These are phyloP conservation scores for Thermothielavioides terrestris DNA, from an alignment of 495 filamentous ascomycete genomes.

Conservation along the genomic window DNA sequence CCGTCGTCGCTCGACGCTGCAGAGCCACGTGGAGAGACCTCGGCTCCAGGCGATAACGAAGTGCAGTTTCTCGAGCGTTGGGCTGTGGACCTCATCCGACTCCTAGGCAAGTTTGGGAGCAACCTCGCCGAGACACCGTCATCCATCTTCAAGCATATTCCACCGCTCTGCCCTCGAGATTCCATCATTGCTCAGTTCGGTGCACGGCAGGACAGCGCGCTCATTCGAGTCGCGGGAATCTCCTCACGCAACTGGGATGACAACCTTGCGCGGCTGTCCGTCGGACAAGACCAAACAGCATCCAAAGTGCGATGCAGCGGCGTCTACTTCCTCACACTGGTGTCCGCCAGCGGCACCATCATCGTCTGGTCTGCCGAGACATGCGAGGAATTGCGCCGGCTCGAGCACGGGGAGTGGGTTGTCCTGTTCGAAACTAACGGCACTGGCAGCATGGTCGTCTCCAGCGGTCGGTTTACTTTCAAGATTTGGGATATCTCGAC, in stretches of 20 bases:
- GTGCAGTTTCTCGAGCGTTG: background rate
- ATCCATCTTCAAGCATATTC: slow-evolving; percentile 1
- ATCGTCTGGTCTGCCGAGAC: background rate
- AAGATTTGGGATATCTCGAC: slow-evolving; percentile 2
- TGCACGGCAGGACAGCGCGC: background rate
- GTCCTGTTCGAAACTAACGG: background rate
- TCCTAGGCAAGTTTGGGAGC: background rate
- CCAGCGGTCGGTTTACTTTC: background rate
- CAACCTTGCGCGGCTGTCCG: background rate
- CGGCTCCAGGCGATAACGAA: background rate
- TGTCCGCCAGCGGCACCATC: background rate
- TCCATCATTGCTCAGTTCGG: background rate
- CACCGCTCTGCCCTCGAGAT: background rate
- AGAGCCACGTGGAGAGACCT: no score
- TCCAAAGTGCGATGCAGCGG: background rate
- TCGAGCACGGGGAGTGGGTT: background rate
- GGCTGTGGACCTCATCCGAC: background rate
- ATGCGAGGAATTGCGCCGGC: background rate
- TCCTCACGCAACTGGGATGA: background rate
- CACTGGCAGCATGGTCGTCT: background rate
- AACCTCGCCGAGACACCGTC: background rate
- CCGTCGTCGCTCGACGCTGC: background rate
- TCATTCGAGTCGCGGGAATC: background rate
- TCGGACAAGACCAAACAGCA: background rate
- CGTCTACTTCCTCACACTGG: background rate